Conservation (phyloP, 192 early-diverging fungal species). For the Radiomyces spectabilis region DNA sequence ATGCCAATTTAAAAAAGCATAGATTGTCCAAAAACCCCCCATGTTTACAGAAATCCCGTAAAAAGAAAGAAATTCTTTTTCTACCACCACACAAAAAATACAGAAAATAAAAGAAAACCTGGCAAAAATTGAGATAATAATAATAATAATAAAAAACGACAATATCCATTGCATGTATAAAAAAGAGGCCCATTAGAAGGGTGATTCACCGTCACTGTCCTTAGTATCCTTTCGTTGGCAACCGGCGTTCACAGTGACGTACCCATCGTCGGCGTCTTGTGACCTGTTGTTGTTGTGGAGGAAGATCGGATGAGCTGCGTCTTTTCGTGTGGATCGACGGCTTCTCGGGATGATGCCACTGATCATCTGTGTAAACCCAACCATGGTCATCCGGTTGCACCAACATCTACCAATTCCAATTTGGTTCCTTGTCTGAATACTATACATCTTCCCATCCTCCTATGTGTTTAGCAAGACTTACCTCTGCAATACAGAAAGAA, state of each 20-base stretch:
- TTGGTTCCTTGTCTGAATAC: not conserved
- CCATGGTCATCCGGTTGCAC: constrained; percentile 29
- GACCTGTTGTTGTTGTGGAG: not conserved
- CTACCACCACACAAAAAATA: not conserved
- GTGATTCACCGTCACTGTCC: not conserved
- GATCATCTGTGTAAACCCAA: constrained; percentile 31
- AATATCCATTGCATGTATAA: too few relatives aligned
- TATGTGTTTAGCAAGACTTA: too few relatives aligned
- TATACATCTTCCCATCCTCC: not conserved
- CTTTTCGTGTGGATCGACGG: not conserved
- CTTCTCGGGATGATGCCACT: constrained; percentile 16
- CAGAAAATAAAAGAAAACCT: not conserved
- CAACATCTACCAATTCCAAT: constrained; percentile 4
- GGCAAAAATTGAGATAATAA: not conserved
- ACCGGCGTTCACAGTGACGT: not conserved
- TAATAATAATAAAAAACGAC: too few relatives aligned
- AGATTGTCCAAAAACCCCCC: too few relatives aligned
- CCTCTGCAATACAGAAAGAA: too few relatives aligned
- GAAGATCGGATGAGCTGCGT: too few relatives aligned
- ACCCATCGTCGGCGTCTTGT: constrained; percentile 1
- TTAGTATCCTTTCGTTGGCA: not conserved
- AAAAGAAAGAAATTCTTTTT: not conserved
- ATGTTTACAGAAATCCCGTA: too few relatives aligned
- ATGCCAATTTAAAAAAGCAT: not conserved
- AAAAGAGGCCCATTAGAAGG: too few relatives aligned